Conservation (phyloP, 768 basidiomycete species). For the Artomyces pyxidatus region DNA sequence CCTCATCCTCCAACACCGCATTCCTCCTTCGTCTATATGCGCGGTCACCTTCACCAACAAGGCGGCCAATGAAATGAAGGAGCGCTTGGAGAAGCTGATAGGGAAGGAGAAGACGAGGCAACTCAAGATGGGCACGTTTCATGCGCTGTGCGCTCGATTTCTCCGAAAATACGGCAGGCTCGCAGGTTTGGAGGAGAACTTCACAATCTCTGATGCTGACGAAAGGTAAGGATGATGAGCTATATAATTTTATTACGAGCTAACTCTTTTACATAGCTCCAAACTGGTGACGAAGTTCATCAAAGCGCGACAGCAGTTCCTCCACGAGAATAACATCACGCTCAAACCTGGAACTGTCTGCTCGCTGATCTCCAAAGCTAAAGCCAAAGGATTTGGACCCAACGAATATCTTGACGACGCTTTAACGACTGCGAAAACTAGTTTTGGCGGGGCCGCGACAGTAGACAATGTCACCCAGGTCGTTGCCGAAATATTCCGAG, state of each 20-base stretch:
- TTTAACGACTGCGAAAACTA: not conserved
- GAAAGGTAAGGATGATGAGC: conserved; percentile 46
- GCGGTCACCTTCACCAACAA: conserved; percentile 89
- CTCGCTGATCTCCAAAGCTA: conserved; percentile 64
- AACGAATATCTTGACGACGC: conserved; percentile 29
- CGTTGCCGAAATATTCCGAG: conserved; percentile 46
- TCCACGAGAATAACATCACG: conserved; percentile 37
- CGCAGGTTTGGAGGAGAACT: conserved; percentile 61
- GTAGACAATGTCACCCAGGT: conserved; percentile 30
- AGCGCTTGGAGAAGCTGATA: conserved; percentile 57
- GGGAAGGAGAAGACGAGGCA: conserved; percentile 47
- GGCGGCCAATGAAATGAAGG: conserved; percentile 81
- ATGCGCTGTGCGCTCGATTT: conserved; percentile 65
- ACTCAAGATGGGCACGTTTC: conserved; percentile 71
- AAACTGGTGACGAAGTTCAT: conserved; percentile 54
- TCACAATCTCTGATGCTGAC: conserved; percentile 75
- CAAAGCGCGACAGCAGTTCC: conserved; percentile 43
- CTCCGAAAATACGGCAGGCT: conserved; percentile 54
- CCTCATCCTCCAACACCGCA: conserved; percentile 43
- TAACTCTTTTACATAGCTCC: conserved; percentile 37
- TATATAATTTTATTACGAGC: not conserved
- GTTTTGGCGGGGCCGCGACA: not conserved
- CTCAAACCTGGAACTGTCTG: conserved; percentile 48
- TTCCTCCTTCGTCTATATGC: conserved; percentile 54
- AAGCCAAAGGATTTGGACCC: conserved; percentile 52